These are phyloP conservation scores for Helianthus annuus DNA, from an alignment of 129 eudicot genomes.

Conservation along the genomic window HanXRQr2.0-SUNRISE NC_035436.2:1102627-1103126, in stretches of 20 bases:
- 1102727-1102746: too few relatives aligned
- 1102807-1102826: too few relatives aligned
- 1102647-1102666: constrained; percentile 16
- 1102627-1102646: neutral
- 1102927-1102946: constrained; percentile 4
- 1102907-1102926: neutral
- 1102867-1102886: neutral
- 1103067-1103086: constrained; percentile 8
- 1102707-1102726: too few relatives aligned
- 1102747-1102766: too few relatives aligned
- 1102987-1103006: neutral
- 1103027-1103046: constrained; percentile 23
- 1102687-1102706: too few relatives aligned
- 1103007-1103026: neutral
- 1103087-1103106: constrained; percentile 12
- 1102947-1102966: constrained; percentile 6
- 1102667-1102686: neutral
- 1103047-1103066: neutral
- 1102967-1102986: neutral
- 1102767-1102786: too few relatives aligned
- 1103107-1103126: neutral
- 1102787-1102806: too few relatives aligned
- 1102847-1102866: constrained; percentile 4
- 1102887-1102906: neutral
- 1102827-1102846: neutral